Percentiles rank a stretch among this genome's conserved stretches.
These are phyloP conservation scores for Hypoxylon sp. DNA, from an alignment of 2,329 filamentous ascomycete genomes.

Conservation along the genomic window DNA sequence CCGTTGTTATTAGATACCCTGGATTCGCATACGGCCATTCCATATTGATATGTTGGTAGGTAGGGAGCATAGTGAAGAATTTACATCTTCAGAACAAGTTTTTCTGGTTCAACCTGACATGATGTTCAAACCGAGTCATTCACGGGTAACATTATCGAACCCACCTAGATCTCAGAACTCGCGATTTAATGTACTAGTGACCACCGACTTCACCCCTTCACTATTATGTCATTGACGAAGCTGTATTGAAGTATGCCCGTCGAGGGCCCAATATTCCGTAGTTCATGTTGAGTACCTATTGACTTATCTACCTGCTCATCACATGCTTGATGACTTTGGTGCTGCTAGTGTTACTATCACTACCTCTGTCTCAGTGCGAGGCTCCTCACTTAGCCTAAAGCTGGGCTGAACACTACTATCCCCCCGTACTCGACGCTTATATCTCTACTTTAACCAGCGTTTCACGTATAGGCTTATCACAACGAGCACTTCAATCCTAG, in stretches of 20 bases:
- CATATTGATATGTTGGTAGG: conserved; percentile 15
- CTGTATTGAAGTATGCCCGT: neutral
- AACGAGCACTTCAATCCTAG: neutral
- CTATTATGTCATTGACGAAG: neutral
- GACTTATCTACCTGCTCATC: no score
- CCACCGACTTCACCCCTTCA: neutral
- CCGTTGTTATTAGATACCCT: conserved; percentile 47
- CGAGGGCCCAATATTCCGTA: no score
- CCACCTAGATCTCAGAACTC: neutral
- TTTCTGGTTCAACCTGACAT: neutral
- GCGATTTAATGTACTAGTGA: neutral
- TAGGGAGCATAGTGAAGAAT: conserved; percentile 21
- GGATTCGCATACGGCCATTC: conserved; percentile 32
- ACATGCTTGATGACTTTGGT: neutral
- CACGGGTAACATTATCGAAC: neutral
- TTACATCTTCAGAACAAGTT: neutral
- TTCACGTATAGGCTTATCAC: neutral
- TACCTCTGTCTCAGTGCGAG: neutral
- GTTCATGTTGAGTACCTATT: no score
- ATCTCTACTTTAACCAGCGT: neutral
- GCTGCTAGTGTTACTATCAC: neutral
- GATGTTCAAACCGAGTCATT: neutral
- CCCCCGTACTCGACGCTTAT: neutral
- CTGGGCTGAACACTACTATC: neutral
- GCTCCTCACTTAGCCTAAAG: neutral